Base-by-base conservation (phyloP, 805 yeast genomes). In the Wickerhamomyces pijperi region DNA sequence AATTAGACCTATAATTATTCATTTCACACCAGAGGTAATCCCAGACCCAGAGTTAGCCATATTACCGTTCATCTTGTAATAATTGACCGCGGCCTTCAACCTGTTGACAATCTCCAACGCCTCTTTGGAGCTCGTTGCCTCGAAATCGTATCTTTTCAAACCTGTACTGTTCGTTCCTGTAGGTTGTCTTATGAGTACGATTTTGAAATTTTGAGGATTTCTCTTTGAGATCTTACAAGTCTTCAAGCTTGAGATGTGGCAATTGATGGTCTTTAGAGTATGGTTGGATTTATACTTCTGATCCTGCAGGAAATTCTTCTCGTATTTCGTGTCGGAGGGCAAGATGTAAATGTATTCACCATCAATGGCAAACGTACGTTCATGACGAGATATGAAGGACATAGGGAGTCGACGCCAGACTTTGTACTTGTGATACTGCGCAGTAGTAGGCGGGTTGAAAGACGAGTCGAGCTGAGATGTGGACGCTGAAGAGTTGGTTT, bases 271-370 rank as follows among this genome's bases (percentile, higher is more conserved):
- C 54, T 88, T 88, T 48, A 82, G 19, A 15, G 17, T 12, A 16
- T 31, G 17, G 13, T 7, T 14, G 73, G 28, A 43, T 51, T 55
- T 69, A 58, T 67, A 64, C 39, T 82, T 92, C 50, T 82, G 75
- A 39, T 82, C 92, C 50, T 82, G 75, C 72, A 85, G 74, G 47
- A n/a, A n/a, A n/a, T n/a, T n/a, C n/a, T 72, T 74, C 42, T 31
- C 9, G 12, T 31, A 31, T 15, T 75, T 68, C 42, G 84, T 90
- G 49, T 83, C 86, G 7, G 87, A 79, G 0, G 97, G 96, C 50
- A 85, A 75, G 36, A 90, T 73, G 51, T 88, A 90, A 13, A 90
- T 75, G 51, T 86, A 87, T 50, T 86, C 95, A n/a, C 97, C 97
- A 58, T 90, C 97, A 31, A 90, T 74, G 1, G 92, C 87, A 25